Conservation (phyloP, 148 eudicot genomes). For the Mesembryanthemum crystallinum region DNA sequence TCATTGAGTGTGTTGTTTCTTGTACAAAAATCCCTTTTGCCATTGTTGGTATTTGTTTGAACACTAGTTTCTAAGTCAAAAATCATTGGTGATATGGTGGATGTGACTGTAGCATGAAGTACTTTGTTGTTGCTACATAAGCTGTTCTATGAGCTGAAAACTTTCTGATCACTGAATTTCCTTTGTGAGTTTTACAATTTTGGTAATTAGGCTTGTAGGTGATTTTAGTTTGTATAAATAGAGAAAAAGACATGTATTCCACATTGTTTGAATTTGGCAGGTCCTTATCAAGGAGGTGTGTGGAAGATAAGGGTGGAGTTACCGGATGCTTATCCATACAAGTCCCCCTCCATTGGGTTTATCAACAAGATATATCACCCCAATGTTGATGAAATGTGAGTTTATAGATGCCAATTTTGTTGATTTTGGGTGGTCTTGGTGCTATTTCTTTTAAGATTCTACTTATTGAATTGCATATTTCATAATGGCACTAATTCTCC, state of each 20-base stretch:
- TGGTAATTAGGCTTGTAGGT: neutral
- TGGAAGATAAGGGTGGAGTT: conserved; percentile 80
- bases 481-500: conserved; percentile 6
- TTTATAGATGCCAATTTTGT: conserved; percentile 7
- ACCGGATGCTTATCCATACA: conserved; percentile 80
- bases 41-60: neutral
- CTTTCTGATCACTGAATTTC: neutral
- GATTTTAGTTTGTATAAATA: neutral
- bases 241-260: conserved; percentile 2
- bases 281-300: conserved; percentile 75
- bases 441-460: neutral
- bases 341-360: conserved; percentile 77
- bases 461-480: neutral
- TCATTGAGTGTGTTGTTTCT: neutral
- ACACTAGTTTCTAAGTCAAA: neutral
- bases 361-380: conserved; percentile 79
- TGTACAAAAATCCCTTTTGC: neutral
- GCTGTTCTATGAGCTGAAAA: neutral
- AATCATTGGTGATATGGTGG: neutral
- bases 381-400: conserved; percentile 80
- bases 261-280: conserved; percentile 36
- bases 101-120: neutral
- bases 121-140: neutral
- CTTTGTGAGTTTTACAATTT: neutral
- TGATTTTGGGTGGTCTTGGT: neutral